A percentile compares a stretch with the other conserved stretches of the same genome.
phyloP scores from a whole-genome alignment of 176 grass and related monocot genomes.

The Phragmites australis region DNA sequence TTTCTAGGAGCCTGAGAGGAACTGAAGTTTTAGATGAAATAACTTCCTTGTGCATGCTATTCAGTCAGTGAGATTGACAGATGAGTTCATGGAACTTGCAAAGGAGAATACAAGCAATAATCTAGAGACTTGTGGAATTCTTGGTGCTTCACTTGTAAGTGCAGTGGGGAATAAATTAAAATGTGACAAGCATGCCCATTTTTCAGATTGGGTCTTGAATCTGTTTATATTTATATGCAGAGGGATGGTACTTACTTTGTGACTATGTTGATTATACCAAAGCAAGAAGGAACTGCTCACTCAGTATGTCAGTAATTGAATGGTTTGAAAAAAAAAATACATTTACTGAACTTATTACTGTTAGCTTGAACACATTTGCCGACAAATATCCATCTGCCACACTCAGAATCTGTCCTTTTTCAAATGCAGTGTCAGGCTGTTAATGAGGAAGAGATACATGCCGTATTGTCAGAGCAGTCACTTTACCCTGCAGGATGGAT shows the following conservation, averaged over 20 bases:
- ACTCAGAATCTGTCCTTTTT: background rate
- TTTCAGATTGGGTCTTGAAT: constrained; percentile 23
- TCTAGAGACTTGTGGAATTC: constrained; percentile 89
- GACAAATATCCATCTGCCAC: background rate
- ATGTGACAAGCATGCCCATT: background rate
- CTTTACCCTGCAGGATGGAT: constrained; percentile 97
- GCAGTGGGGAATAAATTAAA: constrained; percentile 8
- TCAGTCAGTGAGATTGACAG: constrained; percentile 84
- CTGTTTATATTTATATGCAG: constrained; percentile 48
- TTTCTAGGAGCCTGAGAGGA: background rate
- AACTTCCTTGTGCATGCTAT: constrained; percentile 30
- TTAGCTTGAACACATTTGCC: background rate
- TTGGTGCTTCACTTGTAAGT: constrained; percentile 94
- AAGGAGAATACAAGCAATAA: constrained; percentile 91
- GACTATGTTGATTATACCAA: constrained; percentile 88
- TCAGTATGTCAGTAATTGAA: constrained; percentile 80
- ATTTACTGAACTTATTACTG: background rate
- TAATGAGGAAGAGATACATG: constrained; percentile 94
- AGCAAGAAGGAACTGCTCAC: constrained; percentile 88
- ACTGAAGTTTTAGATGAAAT: constrained; percentile 23
- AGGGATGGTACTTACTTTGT: constrained; percentile 80
- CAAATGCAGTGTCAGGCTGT: constrained; percentile 80
- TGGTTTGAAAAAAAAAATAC: constrained; percentile 8
- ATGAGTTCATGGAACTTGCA: constrained; percentile 95
- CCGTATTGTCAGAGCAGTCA: constrained; percentile 76